phyloP scores from a whole-genome alignment of 805 yeast genomes.

The Candida coquimbonensis region DNA sequence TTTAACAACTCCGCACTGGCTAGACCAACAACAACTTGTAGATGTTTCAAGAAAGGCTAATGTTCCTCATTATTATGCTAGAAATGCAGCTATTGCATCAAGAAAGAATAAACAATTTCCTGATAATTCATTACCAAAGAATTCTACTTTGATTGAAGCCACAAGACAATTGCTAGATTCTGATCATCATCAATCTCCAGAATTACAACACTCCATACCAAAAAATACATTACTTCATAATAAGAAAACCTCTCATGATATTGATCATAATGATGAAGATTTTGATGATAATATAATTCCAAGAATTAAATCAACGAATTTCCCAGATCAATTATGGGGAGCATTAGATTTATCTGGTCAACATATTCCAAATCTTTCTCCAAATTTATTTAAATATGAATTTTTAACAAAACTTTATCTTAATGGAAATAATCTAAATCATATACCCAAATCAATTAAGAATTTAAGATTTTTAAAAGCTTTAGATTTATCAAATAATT shows the following conservation, averaged over 20 bases:
- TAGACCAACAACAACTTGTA: slow-evolving; percentile 68
- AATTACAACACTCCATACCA: slow-evolving; percentile 5
- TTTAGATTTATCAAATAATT: slow-evolving; percentile 78
- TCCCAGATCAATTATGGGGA: slow-evolving; percentile 84
- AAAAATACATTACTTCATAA: slow-evolving; percentile 27
- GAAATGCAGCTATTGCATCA: slow-evolving; percentile 69
- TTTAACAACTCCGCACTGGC: slow-evolving; percentile 52
- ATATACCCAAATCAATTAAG: slow-evolving; percentile 61
- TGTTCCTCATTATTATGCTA: slow-evolving; percentile 75
- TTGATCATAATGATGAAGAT: slow-evolving; percentile 24
- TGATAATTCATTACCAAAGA: slow-evolving; percentile 12
- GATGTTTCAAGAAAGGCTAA: slow-evolving; percentile 63
- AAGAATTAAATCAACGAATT: slow-evolving; percentile 43
- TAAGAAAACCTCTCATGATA: slow-evolving; percentile 34
- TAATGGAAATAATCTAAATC: slow-evolving; percentile 73
- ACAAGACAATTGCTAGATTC: slow-evolving; percentile 30
- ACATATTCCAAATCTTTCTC: slow-evolving; percentile 63
- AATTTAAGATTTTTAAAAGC: slow-evolving; percentile 69
- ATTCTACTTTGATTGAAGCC: slow-evolving; percentile 30
- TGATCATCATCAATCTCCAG: slow-evolving; percentile 21
- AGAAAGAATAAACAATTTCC: slow-evolving; percentile 28
- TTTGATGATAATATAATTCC: slow-evolving; percentile 59
- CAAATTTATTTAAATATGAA: slow-evolving; percentile 68
- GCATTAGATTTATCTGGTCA: slow-evolving; percentile 90
- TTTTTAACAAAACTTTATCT: slow-evolving; percentile 83